These are phyloP conservation scores for Boletus rex-veris DNA, from an alignment of 768 basidiomycete genomes.

Conservation along the genomic window DNA sequence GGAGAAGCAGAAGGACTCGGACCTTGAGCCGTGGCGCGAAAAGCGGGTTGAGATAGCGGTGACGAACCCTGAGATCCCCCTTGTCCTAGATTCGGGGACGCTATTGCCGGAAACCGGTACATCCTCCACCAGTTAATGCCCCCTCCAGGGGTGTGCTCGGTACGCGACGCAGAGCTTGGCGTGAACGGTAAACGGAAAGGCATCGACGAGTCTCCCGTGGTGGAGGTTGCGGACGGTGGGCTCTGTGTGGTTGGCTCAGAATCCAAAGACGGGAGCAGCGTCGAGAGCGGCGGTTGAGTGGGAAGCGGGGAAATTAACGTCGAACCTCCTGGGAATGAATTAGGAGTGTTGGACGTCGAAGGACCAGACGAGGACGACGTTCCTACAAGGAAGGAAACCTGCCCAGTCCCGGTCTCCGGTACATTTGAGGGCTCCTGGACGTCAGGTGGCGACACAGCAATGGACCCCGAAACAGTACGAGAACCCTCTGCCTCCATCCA, in stretches of 20 bases:
- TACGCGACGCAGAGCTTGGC: constrained; percentile 31
- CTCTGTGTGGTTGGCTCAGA: not conserved
- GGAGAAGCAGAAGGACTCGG: constrained; percentile 17
- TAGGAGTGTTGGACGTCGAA: constrained; percentile 6
- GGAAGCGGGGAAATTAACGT: not conserved
- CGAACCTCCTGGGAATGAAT: constrained; percentile 4
- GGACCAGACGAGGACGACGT: constrained; percentile 7
- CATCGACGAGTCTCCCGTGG: constrained; percentile 22
- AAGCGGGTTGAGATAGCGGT: constrained; percentile 26
- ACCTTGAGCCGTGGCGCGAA: constrained; percentile 16
- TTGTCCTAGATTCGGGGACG: constrained; percentile 32
- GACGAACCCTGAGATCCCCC: constrained; percentile 16
- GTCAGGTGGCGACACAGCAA: constrained; percentile 23
- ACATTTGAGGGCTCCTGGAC: constrained; percentile 25
- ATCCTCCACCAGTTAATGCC: constrained; percentile 80
- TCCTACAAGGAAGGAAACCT: constrained; percentile 14
- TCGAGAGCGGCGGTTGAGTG: constrained; percentile 2
- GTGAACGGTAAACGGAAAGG: constrained; percentile 30
- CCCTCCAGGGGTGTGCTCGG: constrained; percentile 38
- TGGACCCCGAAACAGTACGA: constrained; percentile 17
- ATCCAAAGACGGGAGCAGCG: not conserved
- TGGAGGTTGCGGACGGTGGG: constrained; percentile 6
- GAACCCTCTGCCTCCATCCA: constrained; percentile 19
- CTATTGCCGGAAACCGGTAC: constrained; percentile 75
- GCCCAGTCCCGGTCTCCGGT: constrained; percentile 3